Evolutionary conservation across 345 rosid species (phyloP), one percentile per base, ranked within the genome.

Genomic region (Citrus cavaleriei): DNA sequence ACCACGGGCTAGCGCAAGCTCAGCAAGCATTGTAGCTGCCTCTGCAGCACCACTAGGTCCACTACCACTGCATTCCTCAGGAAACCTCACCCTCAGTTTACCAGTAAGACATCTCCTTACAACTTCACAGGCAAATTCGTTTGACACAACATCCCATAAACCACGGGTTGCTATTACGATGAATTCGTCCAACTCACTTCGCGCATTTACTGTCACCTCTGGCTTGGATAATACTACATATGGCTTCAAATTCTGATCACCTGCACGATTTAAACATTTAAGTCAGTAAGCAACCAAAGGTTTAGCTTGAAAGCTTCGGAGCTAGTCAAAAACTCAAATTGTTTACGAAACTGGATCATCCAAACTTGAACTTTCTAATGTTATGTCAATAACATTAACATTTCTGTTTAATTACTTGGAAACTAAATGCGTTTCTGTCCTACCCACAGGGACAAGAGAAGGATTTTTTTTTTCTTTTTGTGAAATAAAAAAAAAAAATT

Each of bases 91-190:
- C 70, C 32, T 77, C 1, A 77, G 22, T 22, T 34, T 59, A 3
- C 87, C 79, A 0, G 62, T 27, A 14, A 85, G 70, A 49, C 82
- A 71, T 22, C 67, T 73, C 54, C 51, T 72, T 19, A 77, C 89
- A 10, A 87, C 75, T 62, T 71, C 75, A 65, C 88, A 84, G 6
- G 87, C 88, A 14, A 63, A 22, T 72, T 87, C 88, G 2, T 84
- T 85, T 0, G 88, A 57, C 42, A 87, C n/a, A 5, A 78, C 83
- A 46, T 87, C 88, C 92, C 90, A 89, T 30, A 85, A 77, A 0
- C 89, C 89, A 38, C 86, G 84, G 4, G 77, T 81, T 30, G 82
- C 88, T 16, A 83, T 80, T 28, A 83, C 62, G 4, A 84, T 60
- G 70, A 85, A 87, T 7, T 81, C 76, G 40, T 87, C 85, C 34